Evolutionary conservation across 495 filamentous ascomycete genomes (phyloP).

Genomic region (Penicillium coprophilum): DNA sequence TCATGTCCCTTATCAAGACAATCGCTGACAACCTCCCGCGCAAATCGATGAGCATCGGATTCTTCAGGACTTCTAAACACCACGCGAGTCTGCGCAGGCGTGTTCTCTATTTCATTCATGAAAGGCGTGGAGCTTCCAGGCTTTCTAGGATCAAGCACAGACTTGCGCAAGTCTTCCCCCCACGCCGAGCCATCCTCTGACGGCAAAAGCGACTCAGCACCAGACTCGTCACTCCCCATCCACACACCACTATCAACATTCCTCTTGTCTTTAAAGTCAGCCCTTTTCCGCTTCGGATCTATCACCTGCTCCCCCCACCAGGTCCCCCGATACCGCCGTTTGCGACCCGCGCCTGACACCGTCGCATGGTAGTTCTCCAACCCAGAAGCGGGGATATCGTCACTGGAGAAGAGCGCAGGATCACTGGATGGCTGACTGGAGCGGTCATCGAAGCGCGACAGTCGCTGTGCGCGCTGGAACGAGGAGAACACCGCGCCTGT

Average conservation of each 20-base stretch:
- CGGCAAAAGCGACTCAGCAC: conserved; percentile 32
- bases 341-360: conserved; percentile 48
- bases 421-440: conserved; percentile 64
- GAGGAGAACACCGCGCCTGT: conserved; percentile 21
- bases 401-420: conserved; percentile 74
- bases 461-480: conserved; percentile 33
- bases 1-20: conserved; percentile 63
- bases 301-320: conserved; percentile 66
- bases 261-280: conserved; percentile 56
- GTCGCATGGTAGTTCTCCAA: conserved; percentile 66
- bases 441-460: conserved; percentile 42
- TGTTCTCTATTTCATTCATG: background rate
- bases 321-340: conserved; percentile 65
- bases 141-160: conserved; percentile 20
- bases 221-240: conserved; percentile 65
- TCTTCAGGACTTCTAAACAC: conserved; percentile 31
- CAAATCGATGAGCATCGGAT: conserved; percentile 38
- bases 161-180: conserved; percentile 42
- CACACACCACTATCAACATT: conserved; percentile 81
- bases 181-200: conserved; percentile 38
- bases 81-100: conserved; percentile 2
- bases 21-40: conserved; percentile 45
- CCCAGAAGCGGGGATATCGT: conserved; percentile 66
- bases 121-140: background rate
- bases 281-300: conserved; percentile 51